Evolutionary conservation across 192 early-diverging fungal genomes (phyloP), one percentile per base, ranked within the genome.

Genomic region (Backusella macrospora): DNA sequence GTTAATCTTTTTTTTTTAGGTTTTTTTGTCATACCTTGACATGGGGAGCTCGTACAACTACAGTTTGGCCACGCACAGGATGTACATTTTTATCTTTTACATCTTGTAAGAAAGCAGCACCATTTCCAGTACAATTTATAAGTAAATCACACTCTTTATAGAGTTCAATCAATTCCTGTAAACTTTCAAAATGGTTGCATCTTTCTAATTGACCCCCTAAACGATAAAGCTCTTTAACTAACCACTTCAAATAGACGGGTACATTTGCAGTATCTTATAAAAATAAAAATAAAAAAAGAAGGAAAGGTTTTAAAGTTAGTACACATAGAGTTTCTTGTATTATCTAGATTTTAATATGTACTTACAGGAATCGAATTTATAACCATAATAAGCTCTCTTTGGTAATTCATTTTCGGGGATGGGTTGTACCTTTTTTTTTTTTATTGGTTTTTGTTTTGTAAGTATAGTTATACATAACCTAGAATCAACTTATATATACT

Each of bases 51-150:
- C 83, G 67, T 12, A 96, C 92, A 16, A 93, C 62, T 1, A 90
- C 84, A 6, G 88, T 93, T 77, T 97, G 96, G 26, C 96, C 96
- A 34, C 95, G 85, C 8, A 90, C 87, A 5, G 93, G 88, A 71
- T 88, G 93, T 71, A 93, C 84, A 1, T 76, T 70, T 12, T 65
- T 34, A 74, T 97, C 96, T 15, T 88, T 75, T 12, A 96, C 92
- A 16, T 95, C 96, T 9, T 91, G 90, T 9, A 97, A 75, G n/a
- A 52, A 74, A 13, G 81, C 64, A 23, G 92, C 89, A 14, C 89
- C 90, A 9, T 89, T 76, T 1, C 92, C 96, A 13, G 93, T 88
- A 76, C 96, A 96, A 71, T 96, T 96, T 65, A 97, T 80, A 68
- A 95, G 38, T 8, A 45, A 48, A 47, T 76, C 83, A 8, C 84